Conservation (phyloP, 257 asterid species). For the Capsicum rhomboideum region DNA sequence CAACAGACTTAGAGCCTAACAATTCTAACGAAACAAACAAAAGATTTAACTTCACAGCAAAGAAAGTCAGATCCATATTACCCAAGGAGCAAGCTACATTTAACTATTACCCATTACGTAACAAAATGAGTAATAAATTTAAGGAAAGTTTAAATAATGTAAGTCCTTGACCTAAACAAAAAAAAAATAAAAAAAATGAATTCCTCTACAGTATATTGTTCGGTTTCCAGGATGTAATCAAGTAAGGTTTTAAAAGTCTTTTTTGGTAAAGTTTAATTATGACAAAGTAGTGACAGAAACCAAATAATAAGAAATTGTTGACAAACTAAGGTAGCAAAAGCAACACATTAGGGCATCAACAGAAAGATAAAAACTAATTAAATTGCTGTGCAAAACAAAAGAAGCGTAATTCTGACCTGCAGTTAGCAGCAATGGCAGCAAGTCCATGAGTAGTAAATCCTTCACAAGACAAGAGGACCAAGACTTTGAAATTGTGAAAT, state of each 20-base stretch:
- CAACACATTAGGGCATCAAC: not conserved
- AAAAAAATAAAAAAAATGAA: not conserved
- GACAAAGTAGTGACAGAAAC: too few species aligned
- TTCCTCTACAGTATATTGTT: too few species aligned
- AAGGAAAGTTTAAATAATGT: not conserved
- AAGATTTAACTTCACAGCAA: not conserved
- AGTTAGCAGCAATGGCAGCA: conserved; percentile 64
- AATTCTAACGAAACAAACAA: not conserved
- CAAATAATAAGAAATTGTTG: too few species aligned
- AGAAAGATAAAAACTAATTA: not conserved
- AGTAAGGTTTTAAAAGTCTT: too few species aligned
- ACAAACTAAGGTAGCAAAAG: not conserved
- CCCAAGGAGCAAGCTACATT: not conserved
- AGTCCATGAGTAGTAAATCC: conserved; percentile 72
- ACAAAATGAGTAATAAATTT: not conserved
- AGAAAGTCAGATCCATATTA: not conserved
- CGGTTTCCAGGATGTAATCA: too few species aligned
- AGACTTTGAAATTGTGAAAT: conserved; percentile 44
- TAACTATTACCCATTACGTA: not conserved
- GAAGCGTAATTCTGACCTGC: too few species aligned
- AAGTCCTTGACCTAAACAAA: not conserved
- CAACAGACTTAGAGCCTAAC: not conserved
- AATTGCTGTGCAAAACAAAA: too few species aligned
- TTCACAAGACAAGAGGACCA: conserved; percentile 53
- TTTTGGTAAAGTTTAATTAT: too few species aligned